Percentiles rank a stretch among this genome's conserved stretches.
These are phyloP conservation scores for Acephala macrosclerotiorum DNA, from an alignment of 2,329 filamentous ascomycete species.

Conservation along the genomic window DNA sequence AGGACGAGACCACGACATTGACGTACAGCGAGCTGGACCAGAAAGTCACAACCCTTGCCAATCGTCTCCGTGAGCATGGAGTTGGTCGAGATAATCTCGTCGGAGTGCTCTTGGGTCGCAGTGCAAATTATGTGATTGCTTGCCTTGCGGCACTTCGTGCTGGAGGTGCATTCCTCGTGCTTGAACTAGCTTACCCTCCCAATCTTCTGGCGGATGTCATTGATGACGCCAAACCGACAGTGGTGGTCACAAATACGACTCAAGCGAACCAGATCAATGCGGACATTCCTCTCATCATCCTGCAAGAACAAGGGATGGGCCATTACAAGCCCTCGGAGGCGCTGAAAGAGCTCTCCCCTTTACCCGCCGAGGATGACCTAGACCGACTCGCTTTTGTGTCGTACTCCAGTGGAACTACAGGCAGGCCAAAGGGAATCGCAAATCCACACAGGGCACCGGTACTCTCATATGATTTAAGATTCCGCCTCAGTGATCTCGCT, in stretches of 20 bases:
- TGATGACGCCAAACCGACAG: constrained; percentile 74
- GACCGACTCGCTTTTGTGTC: constrained; percentile 82
- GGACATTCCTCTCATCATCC: constrained; percentile 67
- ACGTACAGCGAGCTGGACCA: constrained; percentile 77
- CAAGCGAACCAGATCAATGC: constrained; percentile 72
- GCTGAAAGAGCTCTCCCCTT: constrained; percentile 52
- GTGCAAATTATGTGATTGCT: constrained; percentile 80
- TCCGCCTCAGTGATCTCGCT: constrained; percentile 71
- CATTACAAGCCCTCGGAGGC: constrained; percentile 20
- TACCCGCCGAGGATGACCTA: constrained; percentile 71
- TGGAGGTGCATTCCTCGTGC: constrained; percentile 80
- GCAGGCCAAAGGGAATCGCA: constrained; percentile 82
- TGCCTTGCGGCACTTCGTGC: constrained; percentile 80
- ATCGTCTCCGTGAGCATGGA: constrained; percentile 69
- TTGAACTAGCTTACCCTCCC: constrained; percentile 81
- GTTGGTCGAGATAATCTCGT: constrained; percentile 78
- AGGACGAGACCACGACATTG: constrained; percentile 71
- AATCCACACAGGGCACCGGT: constrained; percentile 80
- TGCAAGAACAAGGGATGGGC: constrained; percentile 57
- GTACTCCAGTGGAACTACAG: constrained; percentile 87
- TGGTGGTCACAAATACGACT: constrained; percentile 72
- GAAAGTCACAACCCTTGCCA: constrained; percentile 70
- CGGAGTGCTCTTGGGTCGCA: constrained; percentile 77
- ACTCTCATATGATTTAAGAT: constrained; percentile 76
- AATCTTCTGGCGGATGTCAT: constrained; percentile 78